Evolutionary conservation across 495 filamentous ascomycete species (phyloP).

Genomic region (Aspergillus haitiensis): DNA sequence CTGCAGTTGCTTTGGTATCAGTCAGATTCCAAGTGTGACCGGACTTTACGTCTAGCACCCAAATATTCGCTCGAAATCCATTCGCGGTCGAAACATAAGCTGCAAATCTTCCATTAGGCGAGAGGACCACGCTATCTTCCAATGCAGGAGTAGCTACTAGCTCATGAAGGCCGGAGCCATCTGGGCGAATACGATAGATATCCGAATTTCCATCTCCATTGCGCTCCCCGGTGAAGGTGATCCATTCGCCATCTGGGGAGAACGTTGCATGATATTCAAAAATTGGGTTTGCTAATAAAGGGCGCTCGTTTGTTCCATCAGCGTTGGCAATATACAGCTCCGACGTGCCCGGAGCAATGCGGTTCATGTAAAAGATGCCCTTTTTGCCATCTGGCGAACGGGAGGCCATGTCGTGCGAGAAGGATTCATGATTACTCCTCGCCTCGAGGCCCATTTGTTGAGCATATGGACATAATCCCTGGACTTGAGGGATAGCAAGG

Average conservation of each 20-base stretch:
- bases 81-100: constrained; percentile 33
- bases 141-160: constrained; percentile 26
- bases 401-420: not conserved
- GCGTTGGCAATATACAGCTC: constrained; percentile 35
- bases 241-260: constrained; percentile 35
- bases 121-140: constrained; percentile 31
- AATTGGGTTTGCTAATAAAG: constrained; percentile 28
- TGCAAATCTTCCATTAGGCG: constrained; percentile 29
- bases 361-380: constrained; percentile 35
- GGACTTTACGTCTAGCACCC: constrained; percentile 30
- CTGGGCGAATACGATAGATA: constrained; percentile 30
- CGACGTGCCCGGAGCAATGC: constrained; percentile 35
- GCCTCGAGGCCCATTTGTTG: not conserved
- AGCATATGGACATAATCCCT: not conserved
- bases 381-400: constrained; percentile 19
- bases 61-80: constrained; percentile 29
- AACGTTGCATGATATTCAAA: constrained; percentile 42
- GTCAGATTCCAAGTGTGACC: constrained; percentile 32
- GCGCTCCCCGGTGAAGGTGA: constrained; percentile 33
- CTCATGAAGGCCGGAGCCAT: constrained; percentile 29
- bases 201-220: constrained; percentile 35
- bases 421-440: not conserved
- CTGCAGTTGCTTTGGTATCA: constrained; percentile 15
- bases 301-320: constrained; percentile 34
- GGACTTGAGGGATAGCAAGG: not conserved